A percentile compares a stretch with the other conserved stretches of the same genome.
phyloP scores from a whole-genome alignment of 2,329 filamentous ascomycete species.

The Volutella citrinella region DNA sequence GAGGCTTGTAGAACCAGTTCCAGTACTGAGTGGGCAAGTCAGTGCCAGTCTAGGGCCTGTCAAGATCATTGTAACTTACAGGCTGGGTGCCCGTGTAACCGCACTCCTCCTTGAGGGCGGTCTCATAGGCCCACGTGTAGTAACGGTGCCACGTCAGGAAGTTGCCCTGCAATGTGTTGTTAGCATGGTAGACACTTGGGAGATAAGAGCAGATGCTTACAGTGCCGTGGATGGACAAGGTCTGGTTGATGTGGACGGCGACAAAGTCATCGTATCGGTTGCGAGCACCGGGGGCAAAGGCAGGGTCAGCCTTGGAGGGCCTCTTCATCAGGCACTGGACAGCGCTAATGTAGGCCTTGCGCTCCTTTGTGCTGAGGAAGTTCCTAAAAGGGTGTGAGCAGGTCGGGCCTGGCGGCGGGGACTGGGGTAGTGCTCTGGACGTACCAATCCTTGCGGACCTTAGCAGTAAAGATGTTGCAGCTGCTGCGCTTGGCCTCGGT shows the following conservation, averaged over 20 bases:
- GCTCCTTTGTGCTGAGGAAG: conserved; percentile 5
- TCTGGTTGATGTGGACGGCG: conserved; percentile 45
- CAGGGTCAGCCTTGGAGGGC: conserved; percentile 28
- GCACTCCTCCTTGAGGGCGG: conserved; percentile 23
- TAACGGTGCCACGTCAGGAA: conserved; percentile 26
- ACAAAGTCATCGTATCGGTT: conserved; percentile 47
- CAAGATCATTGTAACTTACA: conserved; percentile 6
- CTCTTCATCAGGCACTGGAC: conserved; percentile 37
- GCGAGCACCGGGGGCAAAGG: conserved; percentile 36
- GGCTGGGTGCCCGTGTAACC: conserved; percentile 35
- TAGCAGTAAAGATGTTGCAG: too few relatives aligned
- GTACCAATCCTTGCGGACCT: too few relatives aligned
- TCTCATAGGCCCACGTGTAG: conserved; percentile 23
- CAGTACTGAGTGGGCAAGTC: conserved; percentile 39
- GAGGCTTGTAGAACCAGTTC: conserved; percentile 47
- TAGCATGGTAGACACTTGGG: too few relatives aligned
- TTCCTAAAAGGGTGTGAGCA: too few relatives aligned
- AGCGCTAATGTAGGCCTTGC: conserved; percentile 37
- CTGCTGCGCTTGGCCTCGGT: too few relatives aligned
- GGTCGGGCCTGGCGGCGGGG: too few relatives aligned
- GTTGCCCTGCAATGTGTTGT: conserved; percentile 8
- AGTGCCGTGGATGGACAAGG: conserved; percentile 38
- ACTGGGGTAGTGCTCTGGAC: too few relatives aligned
- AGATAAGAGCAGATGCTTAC: too few relatives aligned
- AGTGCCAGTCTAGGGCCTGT: not conserved